Evolutionary conservation across 148 eudicot species (phyloP).

Genomic region (Diospyros kaki): DNA sequence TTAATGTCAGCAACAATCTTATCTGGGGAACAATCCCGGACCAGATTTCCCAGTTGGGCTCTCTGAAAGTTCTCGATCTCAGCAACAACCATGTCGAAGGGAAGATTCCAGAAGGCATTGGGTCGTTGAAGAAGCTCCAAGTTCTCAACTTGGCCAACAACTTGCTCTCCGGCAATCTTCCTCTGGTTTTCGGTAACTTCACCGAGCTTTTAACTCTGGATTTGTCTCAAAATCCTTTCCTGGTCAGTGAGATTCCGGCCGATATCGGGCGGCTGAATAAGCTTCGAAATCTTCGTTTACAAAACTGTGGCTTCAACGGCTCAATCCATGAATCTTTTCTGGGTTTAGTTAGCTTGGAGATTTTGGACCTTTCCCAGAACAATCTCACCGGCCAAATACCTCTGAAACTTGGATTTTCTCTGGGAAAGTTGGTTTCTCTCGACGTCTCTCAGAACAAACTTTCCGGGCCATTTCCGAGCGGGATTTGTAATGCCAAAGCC

Average conservation of each 20-base stretch:
- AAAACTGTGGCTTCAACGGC: slow-evolving; percentile 72
- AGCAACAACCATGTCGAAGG: slow-evolving; percentile 74
- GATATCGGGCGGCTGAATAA: slow-evolving; percentile 54
- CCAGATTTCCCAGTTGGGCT: slow-evolving; percentile 64
- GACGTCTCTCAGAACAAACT: slow-evolving; percentile 82
- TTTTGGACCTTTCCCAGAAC: slow-evolving; percentile 76
- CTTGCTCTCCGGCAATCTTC: slow-evolving; percentile 63
- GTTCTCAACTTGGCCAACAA: slow-evolving; percentile 68
- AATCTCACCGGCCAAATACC: slow-evolving; percentile 72
- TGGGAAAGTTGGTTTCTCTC: slow-evolving; percentile 56
- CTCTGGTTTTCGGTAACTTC: slow-evolving; percentile 63
- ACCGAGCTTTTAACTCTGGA: slow-evolving; percentile 65
- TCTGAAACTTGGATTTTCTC: slow-evolving; percentile 37
- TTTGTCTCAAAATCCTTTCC: slow-evolving; percentile 63
- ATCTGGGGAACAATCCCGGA: slow-evolving; percentile 87
- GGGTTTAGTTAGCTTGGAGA: slow-evolving; percentile 40
- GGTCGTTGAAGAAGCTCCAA: slow-evolving; percentile 44
- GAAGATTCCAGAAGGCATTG: slow-evolving; percentile 63
- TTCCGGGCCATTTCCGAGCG: slow-evolving; percentile 61
- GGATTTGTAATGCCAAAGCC: slow-evolving; percentile 42
- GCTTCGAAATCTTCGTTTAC: slow-evolving; percentile 66
- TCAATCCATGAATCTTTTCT: slow-evolving; percentile 50
- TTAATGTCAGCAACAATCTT: slow-evolving; percentile 68
- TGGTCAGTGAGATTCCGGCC: slow-evolving; percentile 59
- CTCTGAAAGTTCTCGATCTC: slow-evolving; percentile 63